Percentiles rank a stretch among this genome's conserved stretches.
These are phyloP conservation scores for Colletotrichum tamarilloi DNA, from an alignment of 2,329 filamentous ascomycete species.

Conservation along the genomic window DNA sequence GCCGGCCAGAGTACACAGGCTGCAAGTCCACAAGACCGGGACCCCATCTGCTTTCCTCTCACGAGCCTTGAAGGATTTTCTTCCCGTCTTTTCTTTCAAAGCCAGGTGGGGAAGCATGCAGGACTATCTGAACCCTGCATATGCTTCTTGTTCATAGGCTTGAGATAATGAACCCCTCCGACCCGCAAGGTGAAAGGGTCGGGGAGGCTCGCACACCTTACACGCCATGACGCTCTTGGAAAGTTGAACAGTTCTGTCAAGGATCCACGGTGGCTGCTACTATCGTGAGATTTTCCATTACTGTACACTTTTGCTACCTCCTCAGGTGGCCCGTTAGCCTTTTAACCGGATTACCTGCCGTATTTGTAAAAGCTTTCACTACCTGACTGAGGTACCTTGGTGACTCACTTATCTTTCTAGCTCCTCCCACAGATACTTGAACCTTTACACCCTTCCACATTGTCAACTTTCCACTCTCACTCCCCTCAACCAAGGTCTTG, in stretches of 20 bases:
- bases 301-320: background rate
- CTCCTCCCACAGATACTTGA: background rate
- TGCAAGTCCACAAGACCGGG: background rate
- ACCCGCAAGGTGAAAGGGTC: background rate
- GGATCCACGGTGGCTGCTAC: conserved; percentile 13
- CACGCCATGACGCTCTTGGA: background rate
- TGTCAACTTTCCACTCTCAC: background rate
- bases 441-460: background rate
- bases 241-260: background rate
- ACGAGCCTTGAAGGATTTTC: background rate
- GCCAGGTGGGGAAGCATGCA: background rate
- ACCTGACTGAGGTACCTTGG: background rate
- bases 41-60: background rate
- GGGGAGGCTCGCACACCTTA: background rate
- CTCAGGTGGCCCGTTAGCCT: background rate
- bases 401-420: background rate
- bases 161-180: background rate
- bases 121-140: conserved; percentile 3
- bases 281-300: conserved; percentile 10
- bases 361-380: background rate
- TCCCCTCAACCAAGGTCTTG: background rate
- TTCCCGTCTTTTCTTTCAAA: too few relatives aligned
- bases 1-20: background rate
- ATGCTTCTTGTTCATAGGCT: background rate
- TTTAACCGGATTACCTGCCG: background rate